Evolutionary conservation across 1,139 yeast genomes (phyloP), one percentile per base, ranked within the genome.

Genomic region (Candida mesenterica): DNA sequence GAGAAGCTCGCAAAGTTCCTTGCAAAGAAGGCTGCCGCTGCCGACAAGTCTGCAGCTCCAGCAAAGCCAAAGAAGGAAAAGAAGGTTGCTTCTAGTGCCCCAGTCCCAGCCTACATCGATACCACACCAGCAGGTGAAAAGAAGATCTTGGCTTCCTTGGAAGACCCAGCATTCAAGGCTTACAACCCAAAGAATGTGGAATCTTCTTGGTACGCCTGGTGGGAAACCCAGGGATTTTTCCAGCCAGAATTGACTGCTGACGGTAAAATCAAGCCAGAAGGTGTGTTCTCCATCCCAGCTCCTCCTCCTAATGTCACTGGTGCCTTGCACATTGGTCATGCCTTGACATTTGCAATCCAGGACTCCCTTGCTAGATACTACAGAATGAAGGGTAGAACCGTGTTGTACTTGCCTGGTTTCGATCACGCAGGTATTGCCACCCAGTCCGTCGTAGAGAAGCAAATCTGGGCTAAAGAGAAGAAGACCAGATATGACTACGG

Each of bases 261-360:
- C 49, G 97, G 97, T 32, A 67, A 82, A 36, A 56, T 78, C 47
- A 84, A 83, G 59, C 83, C 92, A 28, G 90, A 81, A 57, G 97
- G 97, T 47, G 60, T 72, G 17, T 92, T 92, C 64, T 76, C 86
- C 45, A 87, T 92, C 52, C 97, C 98, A 28, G 95, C 96, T 16
- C 98, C 98, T 32, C 99, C 99, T 44, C 98, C 98, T 56, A 92
- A 92, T 59, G 96, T 94, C 48, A 92, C 99, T 31, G 98, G 99
- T 68, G 97, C 97, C 36, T 76, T 92, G 51, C 99, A 92, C 63
- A 94, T 92, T 61, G 99, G 99, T 52, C 98, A 94, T 63, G 98
- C 97, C 20, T 77, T 92, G 60, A 94, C 98, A 15, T 88, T 90
- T 44, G 74, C 97, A 30, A 85, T 92, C 57, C 99, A 92, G 69